Conservation (phyloP, 352 stramenopile species). For the Phytophthora foliorum region DNA sequence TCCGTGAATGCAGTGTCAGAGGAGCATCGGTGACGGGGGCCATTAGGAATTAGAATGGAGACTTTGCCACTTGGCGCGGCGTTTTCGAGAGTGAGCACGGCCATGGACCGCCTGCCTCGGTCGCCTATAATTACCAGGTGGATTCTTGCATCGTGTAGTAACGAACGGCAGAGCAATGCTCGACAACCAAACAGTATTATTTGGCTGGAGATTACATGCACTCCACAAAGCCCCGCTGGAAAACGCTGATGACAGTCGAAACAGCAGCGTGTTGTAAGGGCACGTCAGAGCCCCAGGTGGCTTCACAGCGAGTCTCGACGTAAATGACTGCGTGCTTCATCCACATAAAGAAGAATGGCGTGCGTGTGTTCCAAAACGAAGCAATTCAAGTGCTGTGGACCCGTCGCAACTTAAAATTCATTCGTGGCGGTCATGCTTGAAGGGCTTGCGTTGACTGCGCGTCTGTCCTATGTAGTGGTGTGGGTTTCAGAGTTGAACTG, state of each 20-base stretch:
- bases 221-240: background rate
- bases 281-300: background rate
- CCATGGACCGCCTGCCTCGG: background rate
- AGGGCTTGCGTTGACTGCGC: background rate
- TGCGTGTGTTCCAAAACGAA: constrained; percentile 23
- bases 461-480: background rate
- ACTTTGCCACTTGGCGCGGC: constrained; percentile 8
- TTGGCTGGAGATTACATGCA: too few relatives aligned
- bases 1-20: constrained; percentile 37
- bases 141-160: constrained; percentile 27
- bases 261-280: background rate
- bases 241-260: background rate
- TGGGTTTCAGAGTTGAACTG: constrained; percentile 20
- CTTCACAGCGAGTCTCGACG: background rate
- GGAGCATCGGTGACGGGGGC: constrained; percentile 1
- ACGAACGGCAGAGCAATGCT: constrained; percentile 16
- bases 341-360: constrained; percentile 12
- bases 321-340: background rate
- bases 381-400: constrained; percentile 9
- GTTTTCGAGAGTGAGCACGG: constrained; percentile 31
- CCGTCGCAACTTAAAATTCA: constrained; percentile 13
- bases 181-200: background rate
- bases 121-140: constrained; percentile 17
- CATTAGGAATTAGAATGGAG: constrained; percentile 7
- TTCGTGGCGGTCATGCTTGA: constrained; percentile 18